Percentiles rank a stretch among this genome's conserved stretches.
Evolutionary conservation across 805 yeast species (phyloP).

Genomic region (Yamadazyma endophytica): DNA sequence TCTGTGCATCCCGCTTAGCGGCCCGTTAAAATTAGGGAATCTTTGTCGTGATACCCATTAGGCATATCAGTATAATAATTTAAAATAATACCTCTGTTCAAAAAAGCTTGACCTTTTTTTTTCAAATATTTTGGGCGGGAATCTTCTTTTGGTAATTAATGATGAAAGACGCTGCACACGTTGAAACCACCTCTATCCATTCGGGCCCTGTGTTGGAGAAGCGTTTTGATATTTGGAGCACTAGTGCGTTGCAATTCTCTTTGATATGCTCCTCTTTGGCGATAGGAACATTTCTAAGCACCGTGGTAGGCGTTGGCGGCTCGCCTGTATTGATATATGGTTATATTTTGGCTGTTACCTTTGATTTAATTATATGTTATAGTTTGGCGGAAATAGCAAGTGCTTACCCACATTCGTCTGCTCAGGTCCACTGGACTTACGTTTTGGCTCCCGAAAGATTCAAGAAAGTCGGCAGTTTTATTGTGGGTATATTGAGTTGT

Average conservation of each 20-base stretch:
- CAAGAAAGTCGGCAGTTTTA: conserved; percentile 23
- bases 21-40: too few relatives aligned
- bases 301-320: conserved; percentile 20
- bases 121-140: too few relatives aligned
- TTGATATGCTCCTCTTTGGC: conserved; percentile 18
- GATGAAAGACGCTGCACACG: too few relatives aligned
- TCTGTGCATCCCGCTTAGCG: too few relatives aligned
- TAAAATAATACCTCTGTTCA: too few relatives aligned
- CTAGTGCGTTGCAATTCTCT: conserved; percentile 15
- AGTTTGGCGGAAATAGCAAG: conserved; percentile 27
- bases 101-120: too few relatives aligned
- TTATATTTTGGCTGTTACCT: conserved; percentile 14
- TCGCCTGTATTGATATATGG: conserved; percentile 18
- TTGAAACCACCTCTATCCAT: conserved; percentile 2
- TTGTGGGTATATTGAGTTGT: conserved; percentile 24
- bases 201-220: conserved; percentile 6
- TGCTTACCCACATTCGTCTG: conserved; percentile 30
- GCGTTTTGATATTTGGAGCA: conserved; percentile 13
- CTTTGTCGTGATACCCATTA: too few relatives aligned
- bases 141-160: too few relatives aligned
- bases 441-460: conserved; percentile 18
- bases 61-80: too few relatives aligned
- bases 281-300: conserved; percentile 17
- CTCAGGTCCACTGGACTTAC: conserved; percentile 31
- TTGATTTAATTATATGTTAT: conserved; percentile 15